Evolutionary conservation across 2,329 filamentous ascomycete species (phyloP).

Genomic region (Rhytidhysteron rufulum): DNA sequence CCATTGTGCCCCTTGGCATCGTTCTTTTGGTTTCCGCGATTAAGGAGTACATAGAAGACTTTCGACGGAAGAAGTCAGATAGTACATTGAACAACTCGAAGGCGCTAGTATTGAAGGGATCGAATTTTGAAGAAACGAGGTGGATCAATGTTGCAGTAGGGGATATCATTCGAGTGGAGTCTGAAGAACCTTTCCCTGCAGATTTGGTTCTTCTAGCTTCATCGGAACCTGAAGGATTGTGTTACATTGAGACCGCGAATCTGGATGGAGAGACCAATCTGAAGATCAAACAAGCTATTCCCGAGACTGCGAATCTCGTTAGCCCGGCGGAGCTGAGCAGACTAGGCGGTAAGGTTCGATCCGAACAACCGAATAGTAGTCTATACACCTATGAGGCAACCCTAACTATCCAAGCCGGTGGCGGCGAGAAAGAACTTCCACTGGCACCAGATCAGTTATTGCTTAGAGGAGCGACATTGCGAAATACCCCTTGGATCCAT

Average conservation of each 20-base stretch:
- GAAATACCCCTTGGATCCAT: conserved; percentile 97
- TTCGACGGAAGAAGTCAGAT: conserved; percentile 82
- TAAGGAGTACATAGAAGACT: conserved; percentile 93
- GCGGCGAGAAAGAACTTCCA: conserved; percentile 87
- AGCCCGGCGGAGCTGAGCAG: conserved; percentile 82
- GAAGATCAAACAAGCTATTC: conserved; percentile 96
- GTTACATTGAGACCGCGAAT: conserved; percentile 98
- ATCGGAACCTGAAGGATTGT: conserved; percentile 94
- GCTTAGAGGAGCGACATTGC: conserved; percentile 84
- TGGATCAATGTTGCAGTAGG: conserved; percentile 94
- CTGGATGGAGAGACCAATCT: conserved; percentile 96
- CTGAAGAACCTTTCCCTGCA: conserved; percentile 90
- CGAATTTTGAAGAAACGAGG: conserved; percentile 77
- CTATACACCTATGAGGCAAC: conserved; percentile 98
- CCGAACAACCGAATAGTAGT: conserved; percentile 97
- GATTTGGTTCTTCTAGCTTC: conserved; percentile 89
- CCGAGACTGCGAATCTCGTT: conserved; percentile 84
- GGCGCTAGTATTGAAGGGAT: conserved; percentile 77
- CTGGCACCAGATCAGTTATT: conserved; percentile 90
- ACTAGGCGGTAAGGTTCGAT: conserved; percentile 80
- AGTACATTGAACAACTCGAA: conserved; percentile 83
- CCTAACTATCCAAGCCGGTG: conserved; percentile 82
- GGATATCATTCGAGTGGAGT: conserved; percentile 88
- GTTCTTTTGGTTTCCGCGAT: conserved; percentile 92
- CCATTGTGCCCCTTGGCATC: conserved; percentile 86